Base-by-base conservation (phyloP, 2,329 filamentous ascomycete genomes). In the Venturia pyrina region DNA sequence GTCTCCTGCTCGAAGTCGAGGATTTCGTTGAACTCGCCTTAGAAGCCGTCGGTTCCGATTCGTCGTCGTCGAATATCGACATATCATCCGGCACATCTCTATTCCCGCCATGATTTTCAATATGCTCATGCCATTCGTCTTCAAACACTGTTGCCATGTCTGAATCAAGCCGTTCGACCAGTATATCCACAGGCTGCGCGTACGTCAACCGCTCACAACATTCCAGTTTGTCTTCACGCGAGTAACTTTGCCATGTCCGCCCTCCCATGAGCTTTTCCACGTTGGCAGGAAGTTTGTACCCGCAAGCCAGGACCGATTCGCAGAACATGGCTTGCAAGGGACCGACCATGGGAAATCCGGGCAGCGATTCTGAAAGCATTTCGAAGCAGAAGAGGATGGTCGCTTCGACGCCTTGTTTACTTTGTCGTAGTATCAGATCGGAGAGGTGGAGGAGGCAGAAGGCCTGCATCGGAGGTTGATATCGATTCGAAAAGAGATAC, bases 391-490 rank as follows among this genome's bases (percentile, higher is more conserved):
- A 71, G 10, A 41, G 37, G 48, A 70, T 66, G 17, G 63, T 67
- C 7, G 64, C 61, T 21, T 68, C 60, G 32, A 57, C 67, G n/a
- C 59, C 64, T 17, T 67, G 64, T 13, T 63, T 62, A 34, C 66
- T 64, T 21, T 67, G 67, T 21, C 68, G 68, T 19, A 73, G 28
- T 32, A 72, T 62, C 37, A 66, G 56, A 44, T 72, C 70, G 60
- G 68, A 68, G 10, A 73, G 63, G 61, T 72, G 70, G 53, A 72
- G 62, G 28, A 71, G 59, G 66, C 70, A 72, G 61, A 72, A 73
- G 10, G 68, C 68, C 48, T 71, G 63, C 28, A 73, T 62, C 15
- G 72, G 72, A 56, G 68, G 50, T 41, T 68, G 67, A 56, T 72
- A 73, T 28, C 70, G 70, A 41, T 67, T 63, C 3, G 70, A 68